Base-by-base conservation (phyloP, 73 alveolate genomes). In the Paramecium pentaurelia region DNA sequence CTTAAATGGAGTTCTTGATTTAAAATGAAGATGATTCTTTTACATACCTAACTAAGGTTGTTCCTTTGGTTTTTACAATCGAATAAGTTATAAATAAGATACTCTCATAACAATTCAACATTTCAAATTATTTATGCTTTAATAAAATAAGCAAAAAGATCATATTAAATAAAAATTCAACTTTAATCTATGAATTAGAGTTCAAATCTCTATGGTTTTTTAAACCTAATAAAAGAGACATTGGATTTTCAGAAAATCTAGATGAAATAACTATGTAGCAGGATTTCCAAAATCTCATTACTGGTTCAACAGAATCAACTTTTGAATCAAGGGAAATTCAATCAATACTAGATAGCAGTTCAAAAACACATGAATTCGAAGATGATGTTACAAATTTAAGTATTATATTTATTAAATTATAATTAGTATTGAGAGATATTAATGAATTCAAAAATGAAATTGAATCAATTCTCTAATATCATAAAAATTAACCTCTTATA, bases 261-360 rank as follows among this genome's bases (percentile, higher is more conserved):
- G 87, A 73, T 73, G 87, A 73, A 73, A 34, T 37, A 16, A 12
- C 16, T 0, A 73, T 73, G 87, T 12, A 44, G 30, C 20, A 73
- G n/a, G 87, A 73, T 38, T 73, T 73, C 47, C 27, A 73, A 73
- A 37, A 73, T 73, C 60, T 34, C 34, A 73, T 34, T 12, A 73
- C 87, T 36, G 60, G 68, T 30, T 73, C 87, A 36, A 73, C 87
- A 30, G 87, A 73, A 73, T 40, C 87, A 0, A 73, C 87, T 36
- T 10, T 18, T 37, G 87, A 73, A 73, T 73, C 87, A 16, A 73
- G 87, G 27, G 87, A 73, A 37, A 22, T 73, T 9, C 37, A 73
- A 73, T 73, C 87, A 32, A 14, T 73, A 40, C 20, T 73, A 40
- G 87, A 73, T 16, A 73, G 18, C 16, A 73, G 18, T 73, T 73